phyloP scores from a whole-genome alignment of 495 filamentous ascomycete species.

The Pyronema domesticum region DNA sequence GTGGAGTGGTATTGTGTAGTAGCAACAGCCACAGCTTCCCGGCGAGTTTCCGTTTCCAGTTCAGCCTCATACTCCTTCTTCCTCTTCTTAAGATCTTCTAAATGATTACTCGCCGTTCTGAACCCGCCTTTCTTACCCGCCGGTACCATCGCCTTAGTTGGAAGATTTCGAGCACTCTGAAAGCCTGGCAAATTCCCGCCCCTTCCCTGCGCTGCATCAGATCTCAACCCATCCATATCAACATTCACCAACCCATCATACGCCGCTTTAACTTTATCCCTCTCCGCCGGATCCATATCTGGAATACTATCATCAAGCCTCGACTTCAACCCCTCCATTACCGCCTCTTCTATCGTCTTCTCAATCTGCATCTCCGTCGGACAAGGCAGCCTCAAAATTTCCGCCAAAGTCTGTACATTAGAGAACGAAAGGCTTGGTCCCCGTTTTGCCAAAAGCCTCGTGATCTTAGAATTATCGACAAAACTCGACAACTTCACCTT shows the following conservation, averaged over 20 bases:
- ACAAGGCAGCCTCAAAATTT: slow-evolving; percentile 41
- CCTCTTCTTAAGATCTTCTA: slow-evolving; percentile 15
- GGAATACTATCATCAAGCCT: slow-evolving; percentile 48
- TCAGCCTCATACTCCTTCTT: slow-evolving; percentile 3
- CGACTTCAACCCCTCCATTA: slow-evolving; percentile 26
- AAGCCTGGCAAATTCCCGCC: background rate
- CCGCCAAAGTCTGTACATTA: slow-evolving; percentile 40
- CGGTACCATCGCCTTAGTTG: slow-evolving; percentile 8
- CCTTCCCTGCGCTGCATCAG: too few relatives aligned
- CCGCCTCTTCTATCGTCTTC: slow-evolving; percentile 26
- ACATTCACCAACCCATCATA: background rate
- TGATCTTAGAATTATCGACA: slow-evolving; percentile 33
- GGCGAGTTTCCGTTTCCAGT: slow-evolving; percentile 10
- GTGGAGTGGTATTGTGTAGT: slow-evolving; percentile 6
- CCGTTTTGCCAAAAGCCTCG: slow-evolving; percentile 34
- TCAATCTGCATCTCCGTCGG: slow-evolving; percentile 35
- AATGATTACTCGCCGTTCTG: slow-evolving; percentile 15
- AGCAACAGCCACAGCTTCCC: slow-evolving; percentile 13
- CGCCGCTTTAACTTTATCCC: slow-evolving; percentile 24
- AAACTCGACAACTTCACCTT: slow-evolving; percentile 48
- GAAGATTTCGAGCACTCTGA: background rate
- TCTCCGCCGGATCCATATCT: slow-evolving; percentile 33
- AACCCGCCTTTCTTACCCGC: slow-evolving; percentile 17
- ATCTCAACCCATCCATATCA: background rate
- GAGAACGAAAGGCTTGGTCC: slow-evolving; percentile 40